Evolutionary conservation across 495 filamentous ascomycete genomes (phyloP), one percentile per base, ranked within the genome.

Genomic region (Penicillium riverlandense): DNA sequence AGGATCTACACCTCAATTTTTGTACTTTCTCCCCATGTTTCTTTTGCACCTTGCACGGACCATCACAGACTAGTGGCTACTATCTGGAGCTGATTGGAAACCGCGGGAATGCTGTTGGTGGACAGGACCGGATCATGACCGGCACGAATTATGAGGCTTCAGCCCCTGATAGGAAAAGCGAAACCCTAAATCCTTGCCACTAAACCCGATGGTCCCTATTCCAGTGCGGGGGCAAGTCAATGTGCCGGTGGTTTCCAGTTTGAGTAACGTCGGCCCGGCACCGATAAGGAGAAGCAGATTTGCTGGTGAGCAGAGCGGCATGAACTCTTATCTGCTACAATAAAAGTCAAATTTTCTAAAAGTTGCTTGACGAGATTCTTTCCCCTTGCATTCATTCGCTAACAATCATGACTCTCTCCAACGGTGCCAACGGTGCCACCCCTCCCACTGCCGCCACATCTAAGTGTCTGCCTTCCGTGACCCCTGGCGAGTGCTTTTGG

Each of bases 401-500:
- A 4, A 22, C 22, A 22, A 22, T 3, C 22, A 41, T 41, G 39
- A 13, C 39, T 41, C 27, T 30, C 39, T 41, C 39, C 10, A 32
- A 41, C 29, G n/a, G 39, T 6, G 6, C 39, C 10, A 32, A 41
- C 29, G n/a, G 39, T 6, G 6, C 27, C 29, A 41, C 29, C 12
- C 12, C 29, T 37, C 35, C 29, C 29, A 41, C 39, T 30, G 39
- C 39, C 9, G 39, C 29, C 29, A 41, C 39, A 7, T 29, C 39
- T 11, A 41, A 29, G 11, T 41, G 39, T 13, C 29, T 9, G 2
- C 22, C 22, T 22, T 4, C 22, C 22, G 22, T 22, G 6, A 22
- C 22, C 22, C 22, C 22, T 22, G 22, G 22, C 22, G 4, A 22
- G 4, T 22, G 22, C 22, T 86, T 83, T 65, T 89, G 85, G 85